Percentiles rank a stretch among this genome's conserved stretches.
Conservation (phyloP, 2,329 filamentous ascomycete genomes). For the Hymenoscyphus infarciens region DNA sequence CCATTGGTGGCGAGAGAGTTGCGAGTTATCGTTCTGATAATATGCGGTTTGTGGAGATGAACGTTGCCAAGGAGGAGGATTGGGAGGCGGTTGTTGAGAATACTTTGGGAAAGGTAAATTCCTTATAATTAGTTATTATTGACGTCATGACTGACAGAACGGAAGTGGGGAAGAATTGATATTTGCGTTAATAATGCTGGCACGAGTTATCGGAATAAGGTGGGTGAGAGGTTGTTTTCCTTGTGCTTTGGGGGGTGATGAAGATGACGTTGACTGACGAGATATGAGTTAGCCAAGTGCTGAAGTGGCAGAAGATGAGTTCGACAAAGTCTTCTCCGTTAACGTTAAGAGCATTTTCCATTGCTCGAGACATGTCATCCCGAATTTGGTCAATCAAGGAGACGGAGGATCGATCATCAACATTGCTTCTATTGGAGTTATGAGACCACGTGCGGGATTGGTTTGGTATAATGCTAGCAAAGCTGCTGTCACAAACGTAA, state of each 20-base stretch:
- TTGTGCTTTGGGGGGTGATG: no score
- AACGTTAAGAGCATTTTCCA: slow-evolving; percentile 67
- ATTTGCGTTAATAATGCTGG: slow-evolving; percentile 61
- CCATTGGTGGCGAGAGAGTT: slow-evolving; percentile 46
- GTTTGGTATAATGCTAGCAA: slow-evolving; percentile 72
- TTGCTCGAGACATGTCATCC: slow-evolving; percentile 54
- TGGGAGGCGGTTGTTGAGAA: slow-evolving; percentile 50
- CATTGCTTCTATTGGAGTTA: slow-evolving; percentile 61
- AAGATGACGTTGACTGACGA: no score
- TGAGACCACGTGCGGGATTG: slow-evolving; percentile 57
- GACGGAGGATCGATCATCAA: slow-evolving; percentile 61
- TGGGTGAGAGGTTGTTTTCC: no score
- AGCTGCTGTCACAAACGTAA: slow-evolving; percentile 58
- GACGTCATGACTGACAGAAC: no score
- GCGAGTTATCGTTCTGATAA: slow-evolving; percentile 37
- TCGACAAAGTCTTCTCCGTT: slow-evolving; percentile 62
- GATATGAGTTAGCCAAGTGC: slow-evolving; percentile 46
- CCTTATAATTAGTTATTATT: no score
- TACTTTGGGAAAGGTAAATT: slow-evolving; percentile 35
- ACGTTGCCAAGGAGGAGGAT: slow-evolving; percentile 51
- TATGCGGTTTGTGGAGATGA: slow-evolving; percentile 41
- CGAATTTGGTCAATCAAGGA: slow-evolving; percentile 55
- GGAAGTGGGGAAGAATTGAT: slow-evolving; percentile 50
- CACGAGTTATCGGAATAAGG: slow-evolving; percentile 55
- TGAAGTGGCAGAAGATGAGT: slow-evolving; percentile 63